Conservation (phyloP, 257 asterid genomes). For the Nyctanthes arbortristis region DNA sequence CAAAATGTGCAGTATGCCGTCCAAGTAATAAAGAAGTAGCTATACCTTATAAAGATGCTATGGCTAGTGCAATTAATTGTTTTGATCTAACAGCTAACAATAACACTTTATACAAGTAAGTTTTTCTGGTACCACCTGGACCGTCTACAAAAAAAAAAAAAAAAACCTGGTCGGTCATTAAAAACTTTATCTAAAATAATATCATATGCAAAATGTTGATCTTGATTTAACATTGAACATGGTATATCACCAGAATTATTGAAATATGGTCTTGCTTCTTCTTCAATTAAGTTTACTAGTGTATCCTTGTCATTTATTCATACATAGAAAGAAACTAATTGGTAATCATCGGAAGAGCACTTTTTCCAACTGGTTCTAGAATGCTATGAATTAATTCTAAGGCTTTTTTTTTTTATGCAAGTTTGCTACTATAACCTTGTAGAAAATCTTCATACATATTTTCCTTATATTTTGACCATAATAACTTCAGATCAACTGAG, state of each 20-base stretch:
- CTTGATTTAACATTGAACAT: background rate
- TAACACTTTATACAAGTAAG: background rate
- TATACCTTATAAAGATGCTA: background rate
- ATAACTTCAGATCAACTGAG: background rate
- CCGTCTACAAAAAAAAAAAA: background rate
- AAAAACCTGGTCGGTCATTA: background rate
- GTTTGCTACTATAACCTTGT: no score
- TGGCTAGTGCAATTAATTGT: background rate
- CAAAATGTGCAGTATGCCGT: background rate
- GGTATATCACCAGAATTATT: no score
- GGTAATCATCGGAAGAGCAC: no score
- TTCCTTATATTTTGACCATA: background rate
- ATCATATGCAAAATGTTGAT: background rate
- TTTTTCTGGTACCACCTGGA: background rate
- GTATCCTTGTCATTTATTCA: no score
- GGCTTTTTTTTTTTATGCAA: no score
- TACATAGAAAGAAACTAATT: no score
- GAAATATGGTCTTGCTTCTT: no score
- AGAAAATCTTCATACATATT: no score
- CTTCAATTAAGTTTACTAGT: no score
- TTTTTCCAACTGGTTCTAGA: no score
- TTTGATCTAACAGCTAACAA: background rate
- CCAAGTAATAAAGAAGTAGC: background rate
- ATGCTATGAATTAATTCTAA: no score
- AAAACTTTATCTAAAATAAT: background rate